phyloP scores from a whole-genome alignment of 2,329 filamentous ascomycete genomes.

The Dissoconium aciculare region DNA sequence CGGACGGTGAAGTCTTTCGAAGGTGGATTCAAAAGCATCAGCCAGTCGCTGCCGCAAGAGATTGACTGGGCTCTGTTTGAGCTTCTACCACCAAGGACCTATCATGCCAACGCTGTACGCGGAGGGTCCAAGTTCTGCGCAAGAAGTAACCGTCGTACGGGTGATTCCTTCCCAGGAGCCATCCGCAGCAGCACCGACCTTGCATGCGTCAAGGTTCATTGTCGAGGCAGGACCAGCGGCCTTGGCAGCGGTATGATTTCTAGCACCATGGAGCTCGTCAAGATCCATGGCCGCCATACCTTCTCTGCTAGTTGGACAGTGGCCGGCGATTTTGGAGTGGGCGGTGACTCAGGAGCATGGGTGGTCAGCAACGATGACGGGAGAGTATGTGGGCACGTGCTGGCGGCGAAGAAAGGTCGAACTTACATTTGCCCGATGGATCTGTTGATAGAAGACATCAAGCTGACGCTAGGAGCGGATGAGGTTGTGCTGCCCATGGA shows the following conservation, averaged over 20 bases:
- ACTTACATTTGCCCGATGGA: constrained; percentile 97
- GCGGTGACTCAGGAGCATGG: constrained; percentile 89
- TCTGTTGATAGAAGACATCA: constrained; percentile 71
- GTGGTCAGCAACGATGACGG: constrained; percentile 68
- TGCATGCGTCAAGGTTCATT: constrained; percentile 67
- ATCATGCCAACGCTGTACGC: constrained; percentile 57
- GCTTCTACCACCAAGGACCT: constrained; percentile 55
- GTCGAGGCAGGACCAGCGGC: constrained; percentile 74
- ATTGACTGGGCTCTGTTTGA: constrained; percentile 91
- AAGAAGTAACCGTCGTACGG: constrained; percentile 15
- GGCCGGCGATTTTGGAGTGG: constrained; percentile 47
- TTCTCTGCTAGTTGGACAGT: constrained; percentile 60
- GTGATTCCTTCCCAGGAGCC: constrained; percentile 28
- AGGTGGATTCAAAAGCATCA: constrained; percentile 35
- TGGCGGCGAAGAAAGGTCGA: constrained; percentile 59
- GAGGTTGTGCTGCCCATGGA: constrained; percentile 58
- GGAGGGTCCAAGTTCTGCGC: constrained; percentile 30
- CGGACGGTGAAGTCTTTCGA: constrained; percentile 30
- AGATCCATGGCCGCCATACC: constrained; percentile 68
- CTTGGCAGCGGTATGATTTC: constrained; percentile 65
- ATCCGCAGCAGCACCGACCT: constrained; percentile 49
- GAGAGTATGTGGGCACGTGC: constrained; percentile 72
- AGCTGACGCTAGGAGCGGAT: constrained; percentile 54
- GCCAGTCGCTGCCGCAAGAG: constrained; percentile 57
- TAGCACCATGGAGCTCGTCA: constrained; percentile 65